A percentile compares a stretch with the other conserved stretches of the same genome.
Evolutionary conservation across 371 early-diverging fungal genomes (phyloP).

Genomic region (Mortierella sp.): DNA sequence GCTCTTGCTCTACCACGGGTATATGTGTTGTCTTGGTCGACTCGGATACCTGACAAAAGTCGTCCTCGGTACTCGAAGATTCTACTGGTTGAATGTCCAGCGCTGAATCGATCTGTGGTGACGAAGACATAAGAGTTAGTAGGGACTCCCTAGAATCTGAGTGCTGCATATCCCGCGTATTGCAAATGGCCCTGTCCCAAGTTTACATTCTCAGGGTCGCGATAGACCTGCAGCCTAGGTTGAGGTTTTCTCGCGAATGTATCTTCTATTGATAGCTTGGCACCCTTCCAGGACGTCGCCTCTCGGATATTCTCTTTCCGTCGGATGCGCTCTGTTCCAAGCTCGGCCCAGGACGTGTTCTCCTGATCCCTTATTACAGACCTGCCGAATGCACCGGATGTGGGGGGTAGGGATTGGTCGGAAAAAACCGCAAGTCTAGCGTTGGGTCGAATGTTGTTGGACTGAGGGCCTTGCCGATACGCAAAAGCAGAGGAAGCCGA

Average conservation of each 20-base stretch:
- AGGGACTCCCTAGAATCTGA: too few species aligned
- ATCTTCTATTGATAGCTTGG: constrained; percentile 58
- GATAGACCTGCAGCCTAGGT: constrained; percentile 58
- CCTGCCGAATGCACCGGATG: too few species aligned
- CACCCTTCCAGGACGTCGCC: constrained; percentile 62
- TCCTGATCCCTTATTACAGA: constrained; percentile 22
- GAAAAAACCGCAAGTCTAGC: constrained; percentile 28
- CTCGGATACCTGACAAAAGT: too few species aligned
- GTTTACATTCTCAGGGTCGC: constrained; percentile 53
- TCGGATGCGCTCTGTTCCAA: constrained; percentile 36
- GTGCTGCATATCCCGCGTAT: not conserved
- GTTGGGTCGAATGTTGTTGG: constrained; percentile 19
- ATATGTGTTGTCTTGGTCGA: not conserved
- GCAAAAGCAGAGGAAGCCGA: not conserved
- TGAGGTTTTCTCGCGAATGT: constrained; percentile 20
- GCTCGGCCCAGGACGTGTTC: constrained; percentile 48
- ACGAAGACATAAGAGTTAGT: too few species aligned
- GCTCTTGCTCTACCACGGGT: not conserved
- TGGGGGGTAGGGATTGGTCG: constrained; percentile 6
- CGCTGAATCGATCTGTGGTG: not conserved
- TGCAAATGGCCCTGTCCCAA: not conserved
- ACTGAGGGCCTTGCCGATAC: not conserved
- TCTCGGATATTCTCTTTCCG: constrained; percentile 64
- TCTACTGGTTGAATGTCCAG: too few species aligned
- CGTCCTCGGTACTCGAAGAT: not conserved